These are phyloP conservation scores for Gaertneriomyces sp. DNA, from an alignment of 192 early-diverging fungal species.

Conservation along the genomic window DNA sequence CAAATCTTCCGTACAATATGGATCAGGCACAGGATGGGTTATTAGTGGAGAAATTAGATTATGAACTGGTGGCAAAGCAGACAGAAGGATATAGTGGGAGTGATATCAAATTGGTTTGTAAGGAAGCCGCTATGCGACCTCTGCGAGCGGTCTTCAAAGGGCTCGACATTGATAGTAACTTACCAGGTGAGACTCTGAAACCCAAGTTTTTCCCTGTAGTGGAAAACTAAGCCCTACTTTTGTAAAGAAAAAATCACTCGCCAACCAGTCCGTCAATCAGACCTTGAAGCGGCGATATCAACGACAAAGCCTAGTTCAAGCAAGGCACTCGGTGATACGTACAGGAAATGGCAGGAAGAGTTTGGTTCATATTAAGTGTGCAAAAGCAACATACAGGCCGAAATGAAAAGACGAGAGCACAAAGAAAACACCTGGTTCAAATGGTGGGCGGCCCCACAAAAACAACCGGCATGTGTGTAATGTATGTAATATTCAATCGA, in stretches of 20 bases:
- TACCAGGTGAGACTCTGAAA: neutral
- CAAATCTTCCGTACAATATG: constrained; percentile 31
- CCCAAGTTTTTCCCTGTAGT: neutral
- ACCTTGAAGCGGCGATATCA: constrained; percentile 31
- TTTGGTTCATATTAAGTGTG: constrained; percentile 31
- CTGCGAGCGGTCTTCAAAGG: constrained; percentile 46
- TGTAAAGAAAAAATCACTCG: constrained; percentile 6
- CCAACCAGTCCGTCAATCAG: constrained; percentile 21
- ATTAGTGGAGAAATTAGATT: constrained; percentile 36
- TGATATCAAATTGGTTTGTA: constrained; percentile 55
- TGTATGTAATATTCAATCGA: too few relatives aligned
- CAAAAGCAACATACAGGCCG: too few relatives aligned
- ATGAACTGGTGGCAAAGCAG: constrained; percentile 30
- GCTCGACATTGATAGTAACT: constrained; percentile 31
- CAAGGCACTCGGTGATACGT: constrained; percentile 23
- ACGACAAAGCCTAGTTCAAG: constrained; percentile 30
- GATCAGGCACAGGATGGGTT: neutral
- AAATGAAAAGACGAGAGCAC: too few relatives aligned
- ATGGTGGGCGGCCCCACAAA: too few relatives aligned
- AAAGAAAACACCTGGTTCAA: too few relatives aligned
- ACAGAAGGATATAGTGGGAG: constrained; percentile 53
- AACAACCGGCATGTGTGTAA: too few relatives aligned
- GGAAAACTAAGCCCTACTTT: neutral
- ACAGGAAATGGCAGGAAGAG: constrained; percentile 30
- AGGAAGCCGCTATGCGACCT: constrained; percentile 56